Percentiles rank a stretch among this genome's conserved stretches.
Evolutionary conservation across 495 filamentous ascomycete genomes (phyloP).

Genomic region (Penicillium pancosmium): DNA sequence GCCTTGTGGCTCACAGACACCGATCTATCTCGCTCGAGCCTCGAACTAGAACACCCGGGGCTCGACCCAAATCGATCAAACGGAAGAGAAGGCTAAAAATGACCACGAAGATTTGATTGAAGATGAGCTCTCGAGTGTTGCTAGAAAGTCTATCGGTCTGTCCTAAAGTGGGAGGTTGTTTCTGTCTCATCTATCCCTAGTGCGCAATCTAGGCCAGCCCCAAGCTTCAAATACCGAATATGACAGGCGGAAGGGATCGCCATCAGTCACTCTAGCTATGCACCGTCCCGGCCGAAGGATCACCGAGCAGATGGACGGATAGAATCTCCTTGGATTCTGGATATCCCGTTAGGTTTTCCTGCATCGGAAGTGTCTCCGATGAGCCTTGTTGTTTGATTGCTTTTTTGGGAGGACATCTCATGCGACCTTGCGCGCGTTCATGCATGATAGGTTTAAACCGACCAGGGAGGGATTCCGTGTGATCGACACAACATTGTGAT

Average conservation of each 20-base stretch:
- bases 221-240: constrained; percentile 5
- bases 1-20: not conserved
- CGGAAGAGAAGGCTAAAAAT: not conserved
- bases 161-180: not conserved
- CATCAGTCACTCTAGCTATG: not conserved
- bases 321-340: not conserved
- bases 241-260: constrained; percentile 11
- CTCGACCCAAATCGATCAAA: not conserved
- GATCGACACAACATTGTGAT: not conserved
- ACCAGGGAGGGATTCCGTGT: not conserved
- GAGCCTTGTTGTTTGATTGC: not conserved
- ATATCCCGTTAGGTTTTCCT: not conserved
- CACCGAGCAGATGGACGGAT: not conserved
- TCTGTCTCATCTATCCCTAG: constrained; percentile 1
- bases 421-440: not conserved
- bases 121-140: not conserved
- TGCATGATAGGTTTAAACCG: not conserved
- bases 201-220: not conserved
- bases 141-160: not conserved
- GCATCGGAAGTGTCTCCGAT: constrained; percentile 7
- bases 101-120: not conserved
- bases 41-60: not conserved
- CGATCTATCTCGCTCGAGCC: not conserved
- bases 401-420: not conserved
- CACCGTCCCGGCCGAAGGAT: constrained; percentile 5